Evolutionary conservation across 164 flowering plant genomes (phyloP).

Genomic region (Stephania cephalantha): DNA sequence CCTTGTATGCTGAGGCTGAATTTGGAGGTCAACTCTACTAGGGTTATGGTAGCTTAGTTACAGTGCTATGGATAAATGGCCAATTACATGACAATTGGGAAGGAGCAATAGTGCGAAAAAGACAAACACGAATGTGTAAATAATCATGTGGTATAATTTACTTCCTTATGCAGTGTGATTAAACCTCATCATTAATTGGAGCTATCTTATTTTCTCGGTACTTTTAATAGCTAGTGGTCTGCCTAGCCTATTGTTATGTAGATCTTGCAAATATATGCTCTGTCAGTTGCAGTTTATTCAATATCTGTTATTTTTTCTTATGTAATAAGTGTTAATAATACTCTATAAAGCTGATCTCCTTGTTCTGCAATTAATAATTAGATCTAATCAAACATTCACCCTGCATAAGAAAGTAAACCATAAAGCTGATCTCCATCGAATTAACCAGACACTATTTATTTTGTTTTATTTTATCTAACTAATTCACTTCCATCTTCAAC

Average conservation of each 20-base stretch:
- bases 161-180: not conserved
- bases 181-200: not conserved
- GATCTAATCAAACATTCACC: no score
- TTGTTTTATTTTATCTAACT: not conserved
- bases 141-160: no score
- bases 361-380: no score
- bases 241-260: not conserved
- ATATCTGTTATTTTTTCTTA: not conserved
- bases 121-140: not conserved
- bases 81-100: not conserved
- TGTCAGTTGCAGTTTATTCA: no score
- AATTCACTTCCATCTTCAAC: not conserved
- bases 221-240: not conserved
- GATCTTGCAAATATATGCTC: not conserved
- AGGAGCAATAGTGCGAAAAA: not conserved
- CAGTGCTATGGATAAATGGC: not conserved
- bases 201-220: not conserved
- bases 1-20: not conserved
- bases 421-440: no score
- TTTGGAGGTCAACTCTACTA: not conserved
- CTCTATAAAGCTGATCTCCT: no score
- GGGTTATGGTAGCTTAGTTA: not conserved
- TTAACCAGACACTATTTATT: no score
- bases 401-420: no score
- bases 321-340: not conserved